Base-by-base conservation (phyloP, 2,329 filamentous ascomycete species). In the Penicillium expansum region DNA sequence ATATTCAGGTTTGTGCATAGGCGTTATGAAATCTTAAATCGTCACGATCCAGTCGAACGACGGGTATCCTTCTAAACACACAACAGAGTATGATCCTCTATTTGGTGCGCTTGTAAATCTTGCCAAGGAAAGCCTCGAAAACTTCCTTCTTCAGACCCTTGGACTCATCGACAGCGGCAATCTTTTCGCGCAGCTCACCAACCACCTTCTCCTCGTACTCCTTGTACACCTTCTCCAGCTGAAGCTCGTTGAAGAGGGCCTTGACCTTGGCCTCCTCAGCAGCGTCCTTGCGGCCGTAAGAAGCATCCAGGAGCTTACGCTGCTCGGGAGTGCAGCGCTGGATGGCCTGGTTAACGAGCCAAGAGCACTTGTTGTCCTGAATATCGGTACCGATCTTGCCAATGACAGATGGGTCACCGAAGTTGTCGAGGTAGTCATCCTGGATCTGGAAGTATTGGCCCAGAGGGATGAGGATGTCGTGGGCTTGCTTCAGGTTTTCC, bases 361-460 rank as follows among this genome's bases (percentile, higher is more conserved):
- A 99, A 41, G 91, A 95, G 83, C 94, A 99, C 84, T 99, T 99
- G 85, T 99, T 99, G 80, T 99, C 94, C 83, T 92, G 88, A 76
- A 99, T 99, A 72, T 99, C 94, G 59, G 94, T 99, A 65, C 94
- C 94, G 64, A 97, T 96, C 86, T 99, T 99, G 77, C 94, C 94
- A 74, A 99, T 94, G 71, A 92, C 85, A 70, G 91, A 86, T 38
- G 94, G 92, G 67, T 93, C 87, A 68, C 93, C 94, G 72, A 94
- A 99, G 80, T 95, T 96, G 82, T 99, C 94, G 52, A 99, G 90
- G 80, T 94, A 99, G 81, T 99, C 94, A 76, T 99, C 94, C 79
- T 99, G 94, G 63, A 96, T 86, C 80, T 99, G 94, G 85, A 99
- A 99, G 83, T 99, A 99, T 80, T 97, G 92, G 71, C 94, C 94